These are phyloP conservation scores for Perkinsus olseni DNA, from an alignment of 169 alveolate species.

Conservation along the genomic window DNA sequence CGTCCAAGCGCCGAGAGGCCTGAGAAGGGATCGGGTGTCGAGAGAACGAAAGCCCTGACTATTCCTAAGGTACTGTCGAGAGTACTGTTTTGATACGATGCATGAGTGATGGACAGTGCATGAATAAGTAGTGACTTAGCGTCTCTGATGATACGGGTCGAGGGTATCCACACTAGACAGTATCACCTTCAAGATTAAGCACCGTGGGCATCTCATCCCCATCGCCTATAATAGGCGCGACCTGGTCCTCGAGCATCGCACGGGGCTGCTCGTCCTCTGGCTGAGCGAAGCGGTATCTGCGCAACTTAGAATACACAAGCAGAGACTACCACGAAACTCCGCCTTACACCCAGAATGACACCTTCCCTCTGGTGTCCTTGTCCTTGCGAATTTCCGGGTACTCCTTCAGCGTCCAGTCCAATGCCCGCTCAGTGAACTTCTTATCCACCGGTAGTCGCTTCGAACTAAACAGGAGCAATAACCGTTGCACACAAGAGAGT, in stretches of 20 bases:
- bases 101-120: too few species aligned
- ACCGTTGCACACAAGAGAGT: too few species aligned
- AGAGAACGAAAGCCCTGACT: too few species aligned
- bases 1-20: background rate
- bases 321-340: background rate
- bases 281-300: background rate
- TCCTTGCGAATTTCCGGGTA: background rate
- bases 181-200: background rate
- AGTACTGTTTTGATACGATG: too few species aligned
- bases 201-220: background rate
- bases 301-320: background rate
- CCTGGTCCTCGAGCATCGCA: background rate
- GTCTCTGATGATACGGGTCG: too few species aligned
- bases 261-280: slow-evolving; percentile 3
- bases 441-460: background rate
- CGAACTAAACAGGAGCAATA: background rate
- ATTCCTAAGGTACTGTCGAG: too few species aligned
- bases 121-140: too few species aligned
- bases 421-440: background rate
- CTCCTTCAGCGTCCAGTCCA: background rate
- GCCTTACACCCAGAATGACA: background rate
- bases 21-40: background rate
- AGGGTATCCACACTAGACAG: too few species aligned
- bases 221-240: background rate
- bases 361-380: background rate